Evolutionary conservation across 176 grass and related monocot genomes (phyloP), one percentile per base, ranked within the genome.

Genomic region (Juncus inflexus): DNA sequence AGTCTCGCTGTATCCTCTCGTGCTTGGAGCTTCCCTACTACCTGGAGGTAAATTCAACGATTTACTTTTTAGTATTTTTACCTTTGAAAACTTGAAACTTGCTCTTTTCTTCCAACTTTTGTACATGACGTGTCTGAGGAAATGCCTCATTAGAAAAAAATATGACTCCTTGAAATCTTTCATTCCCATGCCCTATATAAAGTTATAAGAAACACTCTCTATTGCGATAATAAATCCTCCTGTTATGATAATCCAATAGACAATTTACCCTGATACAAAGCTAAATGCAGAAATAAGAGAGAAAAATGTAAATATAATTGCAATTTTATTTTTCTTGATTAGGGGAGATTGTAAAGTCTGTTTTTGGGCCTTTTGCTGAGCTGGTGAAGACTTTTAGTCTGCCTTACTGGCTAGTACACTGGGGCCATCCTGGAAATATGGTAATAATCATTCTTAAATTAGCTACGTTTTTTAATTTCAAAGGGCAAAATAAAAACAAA

Each of bases 381-480:
- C 55, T 97, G 13, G 83, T 97, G 67, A 86, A 89, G 85, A 89
- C 85, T 15, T 84, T 12, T 49, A 63, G 60, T 63, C 85, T 91
- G 41, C 83, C 87, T 38, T 84, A 78, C 5, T 91, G 82, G 92
- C 85, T 97, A 74, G 87, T 97, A 74, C 87, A 97, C 75, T 97
- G 92, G 92, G 92, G 87, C 1, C 92, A 97, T 67, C 87, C 92
- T 3, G 94, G 85, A 60, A 97, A 91, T 70, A 97, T 97, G 94
- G 94, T 86, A 74, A 77, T 50, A 12, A 50, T 64, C 42, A 41
- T 15, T 6, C 2, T 42, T 9, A 10, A 69, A 54, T 65, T 49
- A 65, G 8, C 16, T 6, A 37, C 50, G 28, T 40, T 7, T 66
- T 35, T 51, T 66, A 3, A 51, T 7, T 19, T 28, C 12, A 51